Evolutionary conservation across 345 rosid species (phyloP).

Genomic region (Dipteronia sinensis): DNA sequence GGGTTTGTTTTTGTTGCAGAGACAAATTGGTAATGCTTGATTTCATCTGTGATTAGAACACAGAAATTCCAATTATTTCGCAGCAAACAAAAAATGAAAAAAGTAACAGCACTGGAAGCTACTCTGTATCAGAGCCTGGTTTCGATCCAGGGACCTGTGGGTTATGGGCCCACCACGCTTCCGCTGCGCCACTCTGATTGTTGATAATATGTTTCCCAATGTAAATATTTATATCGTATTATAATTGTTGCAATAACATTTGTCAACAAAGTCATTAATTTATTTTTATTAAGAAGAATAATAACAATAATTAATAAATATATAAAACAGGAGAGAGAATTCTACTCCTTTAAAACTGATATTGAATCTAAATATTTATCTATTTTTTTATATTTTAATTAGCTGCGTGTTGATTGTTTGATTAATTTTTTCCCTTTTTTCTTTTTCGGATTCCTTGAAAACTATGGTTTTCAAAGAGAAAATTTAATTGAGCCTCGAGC

Average conservation of each 20-base stretch:
- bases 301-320: too few species aligned
- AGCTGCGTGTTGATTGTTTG: background rate
- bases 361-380: background rate
- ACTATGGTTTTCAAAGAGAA: background rate
- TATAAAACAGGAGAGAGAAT: too few species aligned
- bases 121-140: constrained; percentile 35
- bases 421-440: background rate
- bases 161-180: constrained; percentile 57
- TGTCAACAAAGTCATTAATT: too few species aligned
- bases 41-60: background rate
- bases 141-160: constrained; percentile 58
- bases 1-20: constrained; percentile 15
- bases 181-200: constrained; percentile 60
- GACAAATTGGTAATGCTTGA: background rate
- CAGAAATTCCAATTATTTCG: too few species aligned
- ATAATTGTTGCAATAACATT: too few species aligned
- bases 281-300: too few species aligned
- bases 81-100: background rate
- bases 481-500: background rate
- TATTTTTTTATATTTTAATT: background rate
- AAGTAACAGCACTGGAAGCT: background rate
- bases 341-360: too few species aligned
- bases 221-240: too few species aligned
- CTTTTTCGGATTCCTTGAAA: background rate
- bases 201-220: background rate